Percentiles rank a stretch among this genome's conserved stretches.
Evolutionary conservation across 768 basidiomycete genomes (phyloP).

Genomic region (Stropharia rugosoannulata): DNA sequence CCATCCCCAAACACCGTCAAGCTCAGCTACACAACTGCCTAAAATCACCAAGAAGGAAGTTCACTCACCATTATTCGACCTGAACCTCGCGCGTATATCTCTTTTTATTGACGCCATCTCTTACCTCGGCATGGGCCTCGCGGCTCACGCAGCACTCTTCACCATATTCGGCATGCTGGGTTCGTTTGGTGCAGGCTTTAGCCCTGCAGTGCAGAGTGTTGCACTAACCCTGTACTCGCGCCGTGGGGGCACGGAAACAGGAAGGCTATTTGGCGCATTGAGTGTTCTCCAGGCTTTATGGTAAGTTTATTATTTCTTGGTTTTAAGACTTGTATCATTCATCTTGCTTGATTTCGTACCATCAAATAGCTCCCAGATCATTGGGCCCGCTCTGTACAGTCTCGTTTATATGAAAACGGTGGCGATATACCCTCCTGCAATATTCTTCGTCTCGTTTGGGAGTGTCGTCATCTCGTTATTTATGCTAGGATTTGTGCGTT

Average conservation of each 20-base stretch:
- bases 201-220: constrained; percentile 69
- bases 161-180: constrained; percentile 46
- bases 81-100: constrained; percentile 64
- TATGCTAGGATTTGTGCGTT: constrained; percentile 46
- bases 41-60: constrained; percentile 24
- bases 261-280: constrained; percentile 78
- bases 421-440: constrained; percentile 61
- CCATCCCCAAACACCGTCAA: constrained; percentile 4
- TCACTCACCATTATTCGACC: constrained; percentile 60
- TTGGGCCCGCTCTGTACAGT: constrained; percentile 76
- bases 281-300: constrained; percentile 72
- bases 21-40: constrained; percentile 11
- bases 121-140: constrained; percentile 49
- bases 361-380: constrained; percentile 52
- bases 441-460: constrained; percentile 59
- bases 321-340: background rate
- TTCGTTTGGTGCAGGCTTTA: constrained; percentile 62
- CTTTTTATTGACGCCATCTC: constrained; percentile 53
- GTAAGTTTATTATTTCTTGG: constrained; percentile 27
- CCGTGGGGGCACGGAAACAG: constrained; percentile 61
- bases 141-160: constrained; percentile 48
- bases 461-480: constrained; percentile 40
- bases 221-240: constrained; percentile 64
- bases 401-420: constrained; percentile 72
- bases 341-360: background rate